Percentiles rank a stretch among this genome's conserved stretches.
Evolutionary conservation across 306 rosid species (phyloP).

Genomic region (Vigna reflexopilosa): DNA sequence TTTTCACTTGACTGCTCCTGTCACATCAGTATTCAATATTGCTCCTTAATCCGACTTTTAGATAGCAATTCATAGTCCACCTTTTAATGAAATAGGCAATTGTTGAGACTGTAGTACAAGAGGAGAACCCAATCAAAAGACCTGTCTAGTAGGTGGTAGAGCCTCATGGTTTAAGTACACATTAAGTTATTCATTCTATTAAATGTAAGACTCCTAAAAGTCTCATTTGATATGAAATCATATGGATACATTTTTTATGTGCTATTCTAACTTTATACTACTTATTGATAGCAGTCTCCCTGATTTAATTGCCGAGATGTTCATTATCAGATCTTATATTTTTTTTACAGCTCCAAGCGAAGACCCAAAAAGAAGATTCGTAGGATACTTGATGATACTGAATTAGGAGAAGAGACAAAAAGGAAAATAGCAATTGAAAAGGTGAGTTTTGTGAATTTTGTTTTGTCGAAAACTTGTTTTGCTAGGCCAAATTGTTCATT

Average conservation of each 20-base stretch:
- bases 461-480: constrained; percentile 23
- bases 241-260: constrained; percentile 15
- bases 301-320: constrained; percentile 29
- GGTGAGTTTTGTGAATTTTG: constrained; percentile 53
- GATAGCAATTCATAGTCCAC: not conserved
- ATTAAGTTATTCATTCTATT: too few species aligned
- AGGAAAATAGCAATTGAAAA: constrained; percentile 94
- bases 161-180: too few species aligned
- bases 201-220: not conserved
- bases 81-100: not conserved
- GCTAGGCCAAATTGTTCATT: constrained; percentile 27
- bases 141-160: too few species aligned
- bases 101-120: not conserved
- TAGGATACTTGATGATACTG: constrained; percentile 96
- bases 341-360: constrained; percentile 70
- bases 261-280: constrained; percentile 20
- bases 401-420: constrained; percentile 96
- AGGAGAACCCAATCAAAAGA: too few species aligned
- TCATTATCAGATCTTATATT: not conserved
- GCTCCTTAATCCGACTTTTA: not conserved
- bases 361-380: constrained; percentile 82
- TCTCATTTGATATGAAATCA: constrained; percentile 29
- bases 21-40: not conserved
- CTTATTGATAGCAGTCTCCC: constrained; percentile 21
- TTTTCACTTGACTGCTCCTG: not conserved